Percentiles rank a stretch among this genome's conserved stretches.
phyloP scores from a whole-genome alignment of 805 yeast genomes.

The Starmerella bacillaris region DNA sequence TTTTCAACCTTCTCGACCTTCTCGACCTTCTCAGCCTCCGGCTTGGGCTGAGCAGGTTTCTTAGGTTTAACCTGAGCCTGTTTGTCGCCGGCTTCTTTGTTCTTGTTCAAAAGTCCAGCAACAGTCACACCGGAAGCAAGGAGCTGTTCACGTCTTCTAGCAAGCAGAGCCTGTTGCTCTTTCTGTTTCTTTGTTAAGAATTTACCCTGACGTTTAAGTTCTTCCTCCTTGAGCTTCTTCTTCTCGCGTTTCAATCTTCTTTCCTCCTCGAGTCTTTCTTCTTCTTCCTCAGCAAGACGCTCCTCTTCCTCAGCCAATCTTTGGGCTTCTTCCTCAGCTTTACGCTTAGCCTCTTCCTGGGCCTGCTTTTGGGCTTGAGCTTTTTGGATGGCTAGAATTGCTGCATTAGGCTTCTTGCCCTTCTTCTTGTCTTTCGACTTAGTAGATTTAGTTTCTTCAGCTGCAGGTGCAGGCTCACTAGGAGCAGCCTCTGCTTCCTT shows the following conservation, averaged over 20 bases:
- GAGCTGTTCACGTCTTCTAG: constrained; percentile 75
- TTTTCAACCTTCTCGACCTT: constrained; percentile 1
- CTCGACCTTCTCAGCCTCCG: constrained; percentile 5
- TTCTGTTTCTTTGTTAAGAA: constrained; percentile 84
- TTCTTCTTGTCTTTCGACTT: constrained; percentile 25
- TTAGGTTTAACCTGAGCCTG: constrained; percentile 19
- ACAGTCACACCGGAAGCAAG: constrained; percentile 57
- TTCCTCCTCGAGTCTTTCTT: constrained; percentile 35
- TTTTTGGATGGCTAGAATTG: constrained; percentile 74
- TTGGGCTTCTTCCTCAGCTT: constrained; percentile 50
- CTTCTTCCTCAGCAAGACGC: constrained; percentile 43
- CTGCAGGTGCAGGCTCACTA: constrained; percentile 21
- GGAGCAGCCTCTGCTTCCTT: constrained; percentile 23
- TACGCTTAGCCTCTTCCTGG: constrained; percentile 64
- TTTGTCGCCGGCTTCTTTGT: constrained; percentile 1
- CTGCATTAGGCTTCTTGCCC: constrained; percentile 73
- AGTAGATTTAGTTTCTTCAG: constrained; percentile 20
- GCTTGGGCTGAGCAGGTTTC: constrained; percentile 15
- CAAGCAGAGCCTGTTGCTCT: constrained; percentile 71
- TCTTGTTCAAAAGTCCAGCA: constrained; percentile 53
- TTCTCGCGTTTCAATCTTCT: constrained; percentile 58
- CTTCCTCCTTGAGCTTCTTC: constrained; percentile 72
- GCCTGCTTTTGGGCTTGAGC: constrained; percentile 81
- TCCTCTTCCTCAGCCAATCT: constrained; percentile 31
- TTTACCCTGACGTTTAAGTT: constrained; percentile 91